Evolutionary conservation across 306 rosid genomes (phyloP), one percentile per base, ranked within the genome.

Genomic region (Quercus alba): DNA sequence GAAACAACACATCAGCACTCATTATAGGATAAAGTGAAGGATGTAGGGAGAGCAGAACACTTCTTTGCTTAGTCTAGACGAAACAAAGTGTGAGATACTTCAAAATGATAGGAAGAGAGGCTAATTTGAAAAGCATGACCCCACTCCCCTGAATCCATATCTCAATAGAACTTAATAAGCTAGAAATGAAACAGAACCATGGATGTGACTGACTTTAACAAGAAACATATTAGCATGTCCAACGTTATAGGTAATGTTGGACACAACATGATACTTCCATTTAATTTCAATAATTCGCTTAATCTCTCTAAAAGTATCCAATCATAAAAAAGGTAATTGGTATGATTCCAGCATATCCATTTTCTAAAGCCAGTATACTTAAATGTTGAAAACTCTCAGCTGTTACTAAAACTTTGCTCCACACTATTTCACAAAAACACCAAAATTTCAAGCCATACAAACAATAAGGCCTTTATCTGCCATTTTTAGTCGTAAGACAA

Each of bases 1-100:
- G 69, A 67, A 67, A 67, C 46, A 71, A 70, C 51, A 67, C 51
- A 81, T 73, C 81, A 83, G 77, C 73, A 56, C 49, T 83, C 73
- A 79, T 59, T 66, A 31, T 51, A 76, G 46, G 70, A 46, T 38
- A 80, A 77, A 30, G 51, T 52, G 20, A 33, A 62, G 15, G 57
- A 2, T 49, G 14, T 12, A 49, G 1, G 51, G 23, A 46, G 54
- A 14, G 64, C 20, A 74, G 31, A 59, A 23, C 10, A 59, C 33
- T 23, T 26, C 33, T 56, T 58, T 56, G 56, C 73, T 73, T 73
- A 78, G 55, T 81, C 54, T 59, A 59, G 26, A 63, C 2, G 0
- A 63, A 63, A 13, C n/a, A 17, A 73, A 78, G 80, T 68, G 61
- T 35, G 20, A 78, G 51, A 28, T 69, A 61, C 77, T 77, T 70